A percentile compares a stretch with the other conserved stretches of the same genome.
These are phyloP conservation scores for Gamsiella multidivaricata DNA, from an alignment of 192 early-diverging fungal species.

Conservation along the genomic window DNA sequence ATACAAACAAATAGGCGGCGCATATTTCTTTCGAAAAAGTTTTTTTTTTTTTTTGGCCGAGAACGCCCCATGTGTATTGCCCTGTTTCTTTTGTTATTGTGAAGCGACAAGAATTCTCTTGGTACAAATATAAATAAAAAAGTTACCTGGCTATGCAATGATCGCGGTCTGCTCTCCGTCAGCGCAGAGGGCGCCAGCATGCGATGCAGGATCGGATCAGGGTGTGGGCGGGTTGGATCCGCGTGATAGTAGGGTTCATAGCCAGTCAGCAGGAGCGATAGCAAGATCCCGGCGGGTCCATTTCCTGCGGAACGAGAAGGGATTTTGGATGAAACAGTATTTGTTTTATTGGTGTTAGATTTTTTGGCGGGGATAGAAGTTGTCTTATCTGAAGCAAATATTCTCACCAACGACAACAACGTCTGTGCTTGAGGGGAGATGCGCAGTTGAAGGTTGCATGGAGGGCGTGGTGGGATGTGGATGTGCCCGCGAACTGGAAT, in stretches of 20 bases:
- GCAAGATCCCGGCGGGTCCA: conserved; percentile 45
- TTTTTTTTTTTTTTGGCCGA: too few species aligned
- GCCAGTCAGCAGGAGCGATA: conserved; percentile 41
- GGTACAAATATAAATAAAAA: too few species aligned
- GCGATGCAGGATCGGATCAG: conserved; percentile 48
- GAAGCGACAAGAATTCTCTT: too few species aligned
- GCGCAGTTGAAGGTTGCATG: not conserved
- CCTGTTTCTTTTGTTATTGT: too few species aligned
- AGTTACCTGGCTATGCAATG: conserved; percentile 43
- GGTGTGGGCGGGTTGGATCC: conserved; percentile 28
- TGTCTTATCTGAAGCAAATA: not conserved
- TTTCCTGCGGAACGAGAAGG: conserved; percentile 22
- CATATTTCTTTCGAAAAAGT: too few species aligned
- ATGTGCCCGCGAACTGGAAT: not conserved
- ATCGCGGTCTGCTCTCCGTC: conserved; percentile 28
- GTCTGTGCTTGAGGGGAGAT: conserved; percentile 7
- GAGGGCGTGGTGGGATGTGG: not conserved
- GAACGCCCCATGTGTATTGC: too few species aligned
- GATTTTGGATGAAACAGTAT: conserved; percentile 5
- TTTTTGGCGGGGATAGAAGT: not conserved
- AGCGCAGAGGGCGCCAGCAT: conserved; percentile 33
- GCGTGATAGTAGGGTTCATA: conserved; percentile 44
- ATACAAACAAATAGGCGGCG: too few species aligned
- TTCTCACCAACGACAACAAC: conserved; percentile 6
- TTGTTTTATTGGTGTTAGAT: not conserved